Percentiles rank a stretch among this genome's conserved stretches.
phyloP scores from a whole-genome alignment of 441 rosid genomes.

The Brassica balearica region DNA sequence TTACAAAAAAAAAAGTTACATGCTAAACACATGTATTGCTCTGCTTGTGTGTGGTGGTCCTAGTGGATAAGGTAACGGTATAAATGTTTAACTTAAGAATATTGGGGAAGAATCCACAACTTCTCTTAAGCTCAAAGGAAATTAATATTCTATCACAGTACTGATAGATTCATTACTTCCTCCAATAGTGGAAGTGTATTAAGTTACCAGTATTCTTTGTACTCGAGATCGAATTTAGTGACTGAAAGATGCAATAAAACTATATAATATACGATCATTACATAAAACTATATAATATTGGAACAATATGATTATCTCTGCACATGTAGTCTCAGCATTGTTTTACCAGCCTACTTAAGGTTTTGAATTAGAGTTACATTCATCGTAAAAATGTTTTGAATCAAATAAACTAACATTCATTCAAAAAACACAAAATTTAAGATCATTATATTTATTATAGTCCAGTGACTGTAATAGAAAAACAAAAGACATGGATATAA shows the following conservation, averaged over 20 bases:
- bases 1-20: background rate
- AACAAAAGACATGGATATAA: too few relatives aligned
- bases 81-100: conserved; percentile 22
- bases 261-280: too few relatives aligned
- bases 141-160: conserved; percentile 26
- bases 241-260: background rate
- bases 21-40: conserved; percentile 13
- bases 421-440: too few relatives aligned
- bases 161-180: conserved; percentile 15
- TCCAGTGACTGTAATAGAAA: too few relatives aligned
- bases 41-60: conserved; percentile 22
- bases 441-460: too few relatives aligned
- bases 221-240: background rate
- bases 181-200: conserved; percentile 14
- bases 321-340: too few relatives aligned
- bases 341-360: too few relatives aligned
- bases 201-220: background rate
- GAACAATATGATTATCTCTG: too few relatives aligned
- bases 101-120: conserved; percentile 25
- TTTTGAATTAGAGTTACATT: too few relatives aligned
- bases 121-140: conserved; percentile 31
- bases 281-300: too few relatives aligned
- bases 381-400: too few relatives aligned
- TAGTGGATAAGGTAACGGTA: conserved; percentile 5
- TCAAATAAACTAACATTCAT: too few relatives aligned